Evolutionary conservation across 805 yeast species (phyloP), one percentile per base, ranked within the genome.

Genomic region (Groenewaldozyma tartarivorans): DNA sequence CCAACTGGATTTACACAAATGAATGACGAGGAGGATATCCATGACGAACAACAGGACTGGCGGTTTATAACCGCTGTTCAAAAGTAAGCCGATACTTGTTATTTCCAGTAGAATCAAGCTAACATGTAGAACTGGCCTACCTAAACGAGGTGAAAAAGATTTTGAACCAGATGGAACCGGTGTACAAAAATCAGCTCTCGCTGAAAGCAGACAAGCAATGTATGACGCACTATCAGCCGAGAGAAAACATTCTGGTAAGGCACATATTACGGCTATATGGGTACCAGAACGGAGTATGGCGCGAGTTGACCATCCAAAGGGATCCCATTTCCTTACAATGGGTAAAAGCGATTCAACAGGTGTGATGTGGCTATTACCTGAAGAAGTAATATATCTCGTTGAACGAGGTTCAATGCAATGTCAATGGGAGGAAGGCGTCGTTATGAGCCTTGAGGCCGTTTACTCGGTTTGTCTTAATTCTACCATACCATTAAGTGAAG

Each of bases 81-180:
- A n/a, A n/a, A n/a, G n/a, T n/a, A n/a, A n/a, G n/a, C n/a, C n/a
- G n/a, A n/a, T n/a, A n/a, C n/a, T n/a, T n/a, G n/a, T n/a, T n/a
- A n/a, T n/a, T n/a, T n/a, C n/a, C n/a, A n/a, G n/a, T n/a, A n/a
- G n/a, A 21, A 35, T 22, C 15, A n/a, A 31, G 38, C 6, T 49
- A 40, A 26, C 40, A 41, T 26, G 36, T 38, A n/a, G n/a, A n/a
- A n/a, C n/a, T n/a, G n/a, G n/a, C 7, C 32, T 79, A 1, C 88
- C 88, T 2, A 81, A 77, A 48, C 64, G 90, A 45, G 95, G 95
- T 2, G 87, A 77, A 43, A 88, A 88, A 56, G 95, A 84, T 49
- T 82, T 77, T 49, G 94, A 78, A 45, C 95, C 94, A 0, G 90
- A 81, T 55, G 86, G 84, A 0, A 78, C 87, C 0, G 50, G 53